Conservation (phyloP, 73 alveolate species). For the Paramecium sonneborni region DNA sequence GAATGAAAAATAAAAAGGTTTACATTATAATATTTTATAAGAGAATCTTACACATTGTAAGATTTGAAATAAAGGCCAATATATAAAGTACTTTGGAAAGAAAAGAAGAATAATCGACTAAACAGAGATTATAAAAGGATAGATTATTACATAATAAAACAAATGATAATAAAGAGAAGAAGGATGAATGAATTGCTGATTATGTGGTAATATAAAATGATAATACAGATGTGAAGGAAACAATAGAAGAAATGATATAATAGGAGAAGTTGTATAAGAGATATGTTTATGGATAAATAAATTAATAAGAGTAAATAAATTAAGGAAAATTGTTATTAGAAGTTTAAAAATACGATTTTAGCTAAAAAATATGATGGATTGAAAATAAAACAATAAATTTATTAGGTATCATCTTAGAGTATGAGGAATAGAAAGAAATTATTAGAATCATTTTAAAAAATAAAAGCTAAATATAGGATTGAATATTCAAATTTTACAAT, state of each 20-base stretch:
- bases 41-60: background rate
- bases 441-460: background rate
- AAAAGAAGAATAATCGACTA: background rate
- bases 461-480: background rate
- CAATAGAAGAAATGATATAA: background rate
- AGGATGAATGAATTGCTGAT: background rate
- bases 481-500: background rate
- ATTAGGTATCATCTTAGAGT: background rate
- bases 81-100: background rate
- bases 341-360: background rate
- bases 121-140: conserved; percentile 1
- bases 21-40: background rate
- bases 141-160: background rate
- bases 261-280: background rate
- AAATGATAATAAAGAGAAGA: background rate
- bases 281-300: background rate
- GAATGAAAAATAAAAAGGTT: background rate
- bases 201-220: background rate
- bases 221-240: background rate
- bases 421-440: background rate
- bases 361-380: background rate
- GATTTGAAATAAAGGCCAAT: background rate
- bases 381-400: background rate
- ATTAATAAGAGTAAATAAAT: background rate
- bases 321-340: background rate